These are phyloP conservation scores for Neurospora pannonica DNA, from an alignment of 495 filamentous ascomycete genomes.

Conservation along the genomic window DNA sequence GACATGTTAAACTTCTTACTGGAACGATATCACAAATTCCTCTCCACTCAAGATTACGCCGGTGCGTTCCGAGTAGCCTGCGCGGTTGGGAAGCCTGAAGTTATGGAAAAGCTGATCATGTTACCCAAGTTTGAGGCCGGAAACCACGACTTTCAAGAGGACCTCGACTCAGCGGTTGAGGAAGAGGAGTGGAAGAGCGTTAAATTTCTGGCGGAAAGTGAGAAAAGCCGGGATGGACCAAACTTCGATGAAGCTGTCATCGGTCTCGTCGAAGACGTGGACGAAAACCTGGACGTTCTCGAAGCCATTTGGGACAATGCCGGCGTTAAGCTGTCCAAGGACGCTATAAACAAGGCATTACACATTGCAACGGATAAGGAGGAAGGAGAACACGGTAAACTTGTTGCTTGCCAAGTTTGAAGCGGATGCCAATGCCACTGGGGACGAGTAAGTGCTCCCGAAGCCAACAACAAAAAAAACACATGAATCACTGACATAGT, in stretches of 20 bases:
- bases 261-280: neutral
- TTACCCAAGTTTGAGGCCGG: neutral
- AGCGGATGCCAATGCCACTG: slow-evolving; percentile 13
- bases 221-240: neutral
- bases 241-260: neutral
- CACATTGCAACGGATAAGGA: neutral
- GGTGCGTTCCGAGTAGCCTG: neutral
- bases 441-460: neutral
- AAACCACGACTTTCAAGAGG: neutral
- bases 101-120: neutral
- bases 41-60: neutral
- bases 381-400: neutral
- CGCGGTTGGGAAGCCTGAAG: neutral
- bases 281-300: neutral
- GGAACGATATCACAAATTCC: neutral
- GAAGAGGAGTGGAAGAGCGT: neutral
- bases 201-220: neutral
- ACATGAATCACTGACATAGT: neutral
- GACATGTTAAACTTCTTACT: slow-evolving; percentile 17
- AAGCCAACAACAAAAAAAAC: neutral
- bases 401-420: slow-evolving; percentile 11
- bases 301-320: neutral
- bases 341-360: neutral
- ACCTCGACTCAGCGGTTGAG: neutral
- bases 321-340: too few species aligned